These are phyloP conservation scores for Naganishia albida DNA, from an alignment of 1,284 basidiomycete species.

Conservation along the genomic window DNA sequence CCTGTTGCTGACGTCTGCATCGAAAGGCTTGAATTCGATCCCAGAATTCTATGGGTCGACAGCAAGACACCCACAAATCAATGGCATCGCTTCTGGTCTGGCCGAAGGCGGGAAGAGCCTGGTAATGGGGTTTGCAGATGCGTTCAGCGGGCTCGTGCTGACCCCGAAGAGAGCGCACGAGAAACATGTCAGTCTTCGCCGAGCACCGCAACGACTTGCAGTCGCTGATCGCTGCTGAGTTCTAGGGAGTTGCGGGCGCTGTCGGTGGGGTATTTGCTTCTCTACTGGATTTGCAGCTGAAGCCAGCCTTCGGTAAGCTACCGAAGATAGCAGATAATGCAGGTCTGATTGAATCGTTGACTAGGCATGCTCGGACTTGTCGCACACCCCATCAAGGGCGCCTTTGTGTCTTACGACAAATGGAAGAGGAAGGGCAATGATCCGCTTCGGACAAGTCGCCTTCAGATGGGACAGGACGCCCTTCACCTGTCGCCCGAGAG, in stretches of 20 bases:
- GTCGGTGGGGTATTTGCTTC: constrained; percentile 14
- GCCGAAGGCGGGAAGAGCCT: constrained; percentile 56
- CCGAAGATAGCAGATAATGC: no score
- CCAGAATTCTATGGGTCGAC: constrained; percentile 31
- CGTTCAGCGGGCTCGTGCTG: constrained; percentile 60
- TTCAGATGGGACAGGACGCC: constrained; percentile 14
- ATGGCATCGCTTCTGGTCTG: constrained; percentile 56
- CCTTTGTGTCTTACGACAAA: constrained; percentile 7
- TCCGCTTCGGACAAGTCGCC: constrained; percentile 10
- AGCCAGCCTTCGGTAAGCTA: constrained; percentile 25
- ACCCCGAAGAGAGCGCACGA: constrained; percentile 59
- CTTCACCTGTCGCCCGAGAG: background rate
- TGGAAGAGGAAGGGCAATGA: constrained; percentile 15
- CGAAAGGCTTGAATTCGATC: constrained; percentile 27
- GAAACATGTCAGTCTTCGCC: constrained; percentile 53
- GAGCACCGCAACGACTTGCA: no score
- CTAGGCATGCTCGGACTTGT: constrained; percentile 18
- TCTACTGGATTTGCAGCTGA: constrained; percentile 21
- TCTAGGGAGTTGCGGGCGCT: constrained; percentile 21
- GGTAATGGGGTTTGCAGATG: constrained; percentile 58
- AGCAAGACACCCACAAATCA: constrained; percentile 46
- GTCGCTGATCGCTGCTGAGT: background rate
- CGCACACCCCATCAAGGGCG: constrained; percentile 26
- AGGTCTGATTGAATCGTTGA: background rate
- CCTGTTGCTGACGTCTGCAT: constrained; percentile 39